Base-by-base conservation (phyloP, 1,284 basidiomycete species). In the Veloboletus limbatus region DNA sequence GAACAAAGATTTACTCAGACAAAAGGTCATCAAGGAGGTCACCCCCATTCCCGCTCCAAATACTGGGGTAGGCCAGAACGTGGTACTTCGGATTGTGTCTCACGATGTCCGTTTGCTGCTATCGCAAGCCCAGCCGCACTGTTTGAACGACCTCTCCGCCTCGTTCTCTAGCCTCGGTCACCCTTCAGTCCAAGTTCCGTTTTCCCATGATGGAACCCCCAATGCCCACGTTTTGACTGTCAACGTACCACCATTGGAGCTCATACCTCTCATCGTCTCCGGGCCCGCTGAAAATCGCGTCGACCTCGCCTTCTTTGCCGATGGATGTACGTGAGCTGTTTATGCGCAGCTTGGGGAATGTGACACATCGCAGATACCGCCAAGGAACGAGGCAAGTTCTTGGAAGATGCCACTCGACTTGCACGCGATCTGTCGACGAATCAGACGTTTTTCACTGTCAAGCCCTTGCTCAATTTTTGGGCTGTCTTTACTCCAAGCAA, bases 381-480 rank as follows among this genome's bases (percentile, higher is more conserved):
- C 8, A 67, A 72, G 8, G 87, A 93, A 60, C 70, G 75, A 34
- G 68, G 64, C 8, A 87, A 84, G 55, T 92, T 92, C 57, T 54
- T 90, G 32, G 62, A 70, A 20, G 90, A 92, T 57, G 87, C 86
- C 0, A 64, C 66, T 46, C 71, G 77, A 24, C 77, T 92, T 6
- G 85, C 84, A 0, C 66, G 74, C 34, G 87, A 88, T 56, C 76
- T 92, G 28, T 81, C 88, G 1, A 66, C 73, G 13, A 84, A 86
- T 56, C 84, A 88, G 52, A 87, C 89, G 0, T 90, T 91, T 65
- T 75, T 80, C 46, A 82, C 85, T 1, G 88, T 92, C 20, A 75
- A 78, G 50, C 84, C 87, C 13, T 67, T 92, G 27, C 66, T 92
- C 48, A 92, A 92, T 58, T 85, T 92, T 54, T 92, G 85, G 84